Evolutionary conservation across 352 stramenopile genomes (phyloP).

Genomic region (Hyphochytrium catenoides): DNA sequence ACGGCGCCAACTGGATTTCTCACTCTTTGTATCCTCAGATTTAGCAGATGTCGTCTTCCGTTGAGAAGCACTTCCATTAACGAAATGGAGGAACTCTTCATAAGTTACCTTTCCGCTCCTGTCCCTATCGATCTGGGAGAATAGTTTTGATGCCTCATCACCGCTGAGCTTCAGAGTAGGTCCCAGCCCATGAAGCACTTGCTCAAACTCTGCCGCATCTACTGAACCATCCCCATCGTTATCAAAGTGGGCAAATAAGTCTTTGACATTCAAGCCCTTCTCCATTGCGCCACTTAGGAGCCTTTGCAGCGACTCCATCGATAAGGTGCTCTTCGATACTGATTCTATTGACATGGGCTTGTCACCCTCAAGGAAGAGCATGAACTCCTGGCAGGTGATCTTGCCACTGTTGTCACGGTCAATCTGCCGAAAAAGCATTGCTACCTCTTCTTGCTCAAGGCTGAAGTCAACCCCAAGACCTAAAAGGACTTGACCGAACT

Average conservation of each 20-base stretch:
- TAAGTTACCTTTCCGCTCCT: conserved; percentile 3
- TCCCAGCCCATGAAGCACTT: conserved; percentile 17
- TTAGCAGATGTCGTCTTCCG: no score
- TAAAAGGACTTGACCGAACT: conserved; percentile 5
- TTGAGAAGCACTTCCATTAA: no score
- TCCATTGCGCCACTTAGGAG: conserved; percentile 9
- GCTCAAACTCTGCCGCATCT: conserved; percentile 22
- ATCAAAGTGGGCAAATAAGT: conserved; percentile 19
- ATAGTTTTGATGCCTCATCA: conserved; percentile 1
- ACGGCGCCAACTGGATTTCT: no score
- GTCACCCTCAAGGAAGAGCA: conserved; percentile 8
- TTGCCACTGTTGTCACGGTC: conserved; percentile 10
- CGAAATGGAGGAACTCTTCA: conserved; percentile 8
- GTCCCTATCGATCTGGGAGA: conserved; percentile 11
- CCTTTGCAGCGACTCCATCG: conserved; percentile 7
- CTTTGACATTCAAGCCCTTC: conserved; percentile 8
- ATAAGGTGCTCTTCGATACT: no score
- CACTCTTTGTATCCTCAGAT: no score
- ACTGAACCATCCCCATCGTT: conserved; percentile 20
- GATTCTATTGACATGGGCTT: no score
- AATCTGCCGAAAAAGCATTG: conserved; percentile 8
- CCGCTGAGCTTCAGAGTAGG: conserved; percentile 1
- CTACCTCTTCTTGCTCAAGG: conserved; percentile 6
- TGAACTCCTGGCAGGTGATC: conserved; percentile 5
- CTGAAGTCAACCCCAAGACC: conserved; percentile 7